Conservation (phyloP, 305 asterid species). For the Solanum hybrid region DNA sequence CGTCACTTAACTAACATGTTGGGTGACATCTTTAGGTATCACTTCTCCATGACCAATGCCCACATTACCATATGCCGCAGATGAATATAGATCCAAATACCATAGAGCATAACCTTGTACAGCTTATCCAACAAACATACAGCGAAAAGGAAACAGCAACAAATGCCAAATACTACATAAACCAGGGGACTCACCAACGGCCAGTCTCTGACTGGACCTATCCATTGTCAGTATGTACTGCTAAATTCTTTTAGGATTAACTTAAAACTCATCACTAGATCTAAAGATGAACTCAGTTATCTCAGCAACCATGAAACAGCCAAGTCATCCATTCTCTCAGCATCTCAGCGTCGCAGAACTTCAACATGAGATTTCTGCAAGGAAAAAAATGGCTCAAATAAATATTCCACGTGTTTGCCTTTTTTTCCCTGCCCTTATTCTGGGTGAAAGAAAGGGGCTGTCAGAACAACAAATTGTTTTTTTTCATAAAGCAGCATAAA, state of each 20-base stretch:
- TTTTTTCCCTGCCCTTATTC: not conserved
- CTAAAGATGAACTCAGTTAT: not conserved
- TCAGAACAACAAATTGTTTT: not conserved
- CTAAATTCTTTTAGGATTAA: not conserved
- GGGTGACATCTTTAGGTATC: not conserved
- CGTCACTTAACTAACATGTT: not conserved
- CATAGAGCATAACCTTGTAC: not conserved
- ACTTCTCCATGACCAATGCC: not conserved
- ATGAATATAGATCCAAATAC: constrained; percentile 1
- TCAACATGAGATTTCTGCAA: not conserved
- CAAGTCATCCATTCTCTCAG: not conserved
- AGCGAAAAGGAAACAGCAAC: not conserved
- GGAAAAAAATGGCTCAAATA: not conserved
- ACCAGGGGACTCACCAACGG: constrained; percentile 1
- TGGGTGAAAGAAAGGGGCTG: not conserved
- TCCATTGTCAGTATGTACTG: constrained; percentile 1
- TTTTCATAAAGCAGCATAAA: not conserved
- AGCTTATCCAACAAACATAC: not conserved
- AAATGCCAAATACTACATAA: not conserved
- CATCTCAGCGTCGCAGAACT: not conserved
- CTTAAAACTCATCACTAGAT: not conserved
- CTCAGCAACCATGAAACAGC: not conserved
- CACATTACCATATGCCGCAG: not conserved
- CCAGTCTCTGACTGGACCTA: constrained; percentile 1
- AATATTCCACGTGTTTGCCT: not conserved